Percentiles rank a stretch among this genome's conserved stretches.
phyloP scores from a whole-genome alignment of 805 yeast species.

The Candida michaelii region DNA sequence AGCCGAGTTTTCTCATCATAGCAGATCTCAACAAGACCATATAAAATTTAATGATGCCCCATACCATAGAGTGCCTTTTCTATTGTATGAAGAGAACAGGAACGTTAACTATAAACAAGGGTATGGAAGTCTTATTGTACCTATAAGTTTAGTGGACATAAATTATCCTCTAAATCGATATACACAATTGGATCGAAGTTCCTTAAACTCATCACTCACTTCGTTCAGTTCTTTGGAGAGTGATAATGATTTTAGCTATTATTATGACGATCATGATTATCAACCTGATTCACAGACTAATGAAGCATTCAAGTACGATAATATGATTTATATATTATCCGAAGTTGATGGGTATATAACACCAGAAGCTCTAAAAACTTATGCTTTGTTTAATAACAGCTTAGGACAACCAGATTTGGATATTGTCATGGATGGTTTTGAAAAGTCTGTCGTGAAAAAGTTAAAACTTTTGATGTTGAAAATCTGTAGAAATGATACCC shows the following conservation, averaged over 20 bases:
- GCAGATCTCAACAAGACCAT: constrained; percentile 61
- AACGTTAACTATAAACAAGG: constrained; percentile 47
- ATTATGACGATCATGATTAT: constrained; percentile 32
- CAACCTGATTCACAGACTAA: constrained; percentile 28
- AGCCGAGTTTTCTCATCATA: constrained; percentile 46
- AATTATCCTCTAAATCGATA: constrained; percentile 54
- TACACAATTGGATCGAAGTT: constrained; percentile 6
- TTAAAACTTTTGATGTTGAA: constrained; percentile 36
- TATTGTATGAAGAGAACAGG: constrained; percentile 54
- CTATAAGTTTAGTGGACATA: constrained; percentile 62
- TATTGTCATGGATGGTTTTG: constrained; percentile 62
- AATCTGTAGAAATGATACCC: constrained; percentile 36
- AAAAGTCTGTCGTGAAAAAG: constrained; percentile 52
- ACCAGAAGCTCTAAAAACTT: constrained; percentile 41
- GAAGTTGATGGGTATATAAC: constrained; percentile 47
- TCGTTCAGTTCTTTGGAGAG: background rate
- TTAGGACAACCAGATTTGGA: constrained; percentile 41
- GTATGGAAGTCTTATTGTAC: constrained; percentile 55
- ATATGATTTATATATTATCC: constrained; percentile 55
- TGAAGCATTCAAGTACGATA: constrained; percentile 51
- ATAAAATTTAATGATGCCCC: constrained; percentile 75
- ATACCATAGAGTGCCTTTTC: constrained; percentile 74
- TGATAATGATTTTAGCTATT: background rate
- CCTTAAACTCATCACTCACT: constrained; percentile 8
- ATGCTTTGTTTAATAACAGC: constrained; percentile 37